Evolutionary conservation across 805 yeast genomes (phyloP).

Genomic region (Wickerhamomyces tratensis): DNA sequence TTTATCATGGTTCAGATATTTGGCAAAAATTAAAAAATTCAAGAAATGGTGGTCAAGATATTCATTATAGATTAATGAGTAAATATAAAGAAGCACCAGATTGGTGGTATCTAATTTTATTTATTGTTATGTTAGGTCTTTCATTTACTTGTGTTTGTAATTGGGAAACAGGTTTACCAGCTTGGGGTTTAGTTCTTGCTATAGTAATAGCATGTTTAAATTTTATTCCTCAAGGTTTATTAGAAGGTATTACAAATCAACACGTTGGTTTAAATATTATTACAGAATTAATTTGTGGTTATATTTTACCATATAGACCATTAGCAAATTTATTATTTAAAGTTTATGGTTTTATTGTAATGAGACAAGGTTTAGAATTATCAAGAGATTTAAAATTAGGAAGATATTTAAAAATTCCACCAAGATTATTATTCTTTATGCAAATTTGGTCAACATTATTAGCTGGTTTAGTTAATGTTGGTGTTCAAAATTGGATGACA

Average conservation of each 20-base stretch:
- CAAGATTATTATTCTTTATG: conserved; percentile 40
- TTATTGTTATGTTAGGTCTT: conserved; percentile 17
- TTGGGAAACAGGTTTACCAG: conserved; percentile 44
- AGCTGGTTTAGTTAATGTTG: conserved; percentile 27
- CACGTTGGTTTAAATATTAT: conserved; percentile 37
- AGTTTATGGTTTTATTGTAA: conserved; percentile 42
- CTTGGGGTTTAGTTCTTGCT: conserved; percentile 55
- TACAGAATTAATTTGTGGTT: conserved; percentile 51
- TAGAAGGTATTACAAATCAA: conserved; percentile 47
- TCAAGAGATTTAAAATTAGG: conserved; percentile 45
- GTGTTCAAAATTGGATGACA: conserved; percentile 33
- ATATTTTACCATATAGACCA: conserved; percentile 44
- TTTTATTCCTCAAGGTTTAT: conserved; percentile 46
- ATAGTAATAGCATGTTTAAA: conserved; percentile 41
- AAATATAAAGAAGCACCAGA: conserved; percentile 64
- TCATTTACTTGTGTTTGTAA: conserved; percentile 19
- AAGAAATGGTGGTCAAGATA: conserved; percentile 33
- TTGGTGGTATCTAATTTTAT: conserved; percentile 27
- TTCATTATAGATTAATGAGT: conserved; percentile 41
- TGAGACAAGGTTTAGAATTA: conserved; percentile 43
- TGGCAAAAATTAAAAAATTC: conserved; percentile 28
- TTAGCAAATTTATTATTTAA: conserved; percentile 47
- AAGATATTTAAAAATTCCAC: conserved; percentile 49
- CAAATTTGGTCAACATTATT: conserved; percentile 31
- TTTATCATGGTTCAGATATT: conserved; percentile 51